These are phyloP conservation scores for Scedosporium dehoogii DNA, from an alignment of 2,329 filamentous ascomycete genomes.

Conservation along the genomic window DNA sequence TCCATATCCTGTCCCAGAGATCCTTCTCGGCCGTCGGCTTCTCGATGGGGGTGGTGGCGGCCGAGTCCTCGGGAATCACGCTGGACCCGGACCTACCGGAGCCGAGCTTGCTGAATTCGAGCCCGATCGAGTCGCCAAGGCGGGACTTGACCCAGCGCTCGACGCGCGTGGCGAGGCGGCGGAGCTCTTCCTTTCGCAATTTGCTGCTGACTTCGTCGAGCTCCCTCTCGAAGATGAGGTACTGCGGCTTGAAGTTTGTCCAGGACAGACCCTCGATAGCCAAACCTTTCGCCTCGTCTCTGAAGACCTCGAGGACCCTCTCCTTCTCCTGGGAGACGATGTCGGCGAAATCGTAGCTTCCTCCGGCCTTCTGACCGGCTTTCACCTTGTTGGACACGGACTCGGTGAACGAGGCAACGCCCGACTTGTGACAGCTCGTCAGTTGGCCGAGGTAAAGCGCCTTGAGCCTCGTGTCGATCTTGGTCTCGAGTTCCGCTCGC, in stretches of 20 bases:
- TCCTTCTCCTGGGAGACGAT: constrained; percentile 80
- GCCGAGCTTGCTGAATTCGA: constrained; percentile 94
- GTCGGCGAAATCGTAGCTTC: constrained; percentile 86
- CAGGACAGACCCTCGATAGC: constrained; percentile 72
- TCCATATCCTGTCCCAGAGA: constrained; percentile 95
- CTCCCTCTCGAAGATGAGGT: constrained; percentile 76
- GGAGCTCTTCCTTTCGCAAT: constrained; percentile 91
- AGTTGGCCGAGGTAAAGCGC: constrained; percentile 82
- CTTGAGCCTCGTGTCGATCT: constrained; percentile 83
- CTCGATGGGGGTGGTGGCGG: constrained; percentile 60
- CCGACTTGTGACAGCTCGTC: constrained; percentile 77
- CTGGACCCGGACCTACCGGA: constrained; percentile 76
- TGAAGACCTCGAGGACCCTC: constrained; percentile 64
- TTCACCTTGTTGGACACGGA: constrained; percentile 84
- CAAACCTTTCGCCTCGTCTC: constrained; percentile 63
- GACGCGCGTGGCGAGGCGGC: constrained; percentile 77
- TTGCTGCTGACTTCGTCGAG: constrained; percentile 78
- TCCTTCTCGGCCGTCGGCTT: constrained; percentile 66
- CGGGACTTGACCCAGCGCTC: constrained; percentile 90
- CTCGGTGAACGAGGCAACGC: constrained; percentile 75
- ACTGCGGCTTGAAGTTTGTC: constrained; percentile 78
- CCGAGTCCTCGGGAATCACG: constrained; percentile 52
- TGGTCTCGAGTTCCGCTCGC: constrained; percentile 70
- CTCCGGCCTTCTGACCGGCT: constrained; percentile 82
- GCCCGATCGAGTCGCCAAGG: constrained; percentile 74